Evolutionary conservation across 2,329 filamentous ascomycete species (phyloP).

Genomic region (Calonectria naviculata): DNA sequence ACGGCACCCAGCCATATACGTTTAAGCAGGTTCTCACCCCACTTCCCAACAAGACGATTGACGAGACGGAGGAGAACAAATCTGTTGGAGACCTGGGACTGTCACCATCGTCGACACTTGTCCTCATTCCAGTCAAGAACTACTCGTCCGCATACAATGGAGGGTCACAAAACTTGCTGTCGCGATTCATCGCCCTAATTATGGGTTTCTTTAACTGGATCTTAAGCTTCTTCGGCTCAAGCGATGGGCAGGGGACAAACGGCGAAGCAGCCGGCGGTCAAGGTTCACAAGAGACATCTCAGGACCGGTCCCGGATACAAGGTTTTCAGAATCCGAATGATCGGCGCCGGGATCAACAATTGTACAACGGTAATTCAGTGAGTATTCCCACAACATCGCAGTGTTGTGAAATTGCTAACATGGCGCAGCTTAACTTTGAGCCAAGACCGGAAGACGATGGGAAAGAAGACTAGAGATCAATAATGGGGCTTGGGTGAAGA

Average conservation of each 20-base stretch:
- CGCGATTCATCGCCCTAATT: constrained; percentile 44
- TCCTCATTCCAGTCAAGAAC: constrained; percentile 77
- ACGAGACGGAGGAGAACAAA: constrained; percentile 78
- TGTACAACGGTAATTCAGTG: constrained; percentile 94
- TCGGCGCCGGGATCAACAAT: constrained; percentile 70
- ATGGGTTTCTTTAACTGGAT: constrained; percentile 50
- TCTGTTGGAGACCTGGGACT: constrained; percentile 77
- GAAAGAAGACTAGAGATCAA: constrained; percentile 38
- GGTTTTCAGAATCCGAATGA: constrained; percentile 60
- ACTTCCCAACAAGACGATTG: constrained; percentile 78
- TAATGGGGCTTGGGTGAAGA: not conserved
- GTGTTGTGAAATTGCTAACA: constrained; percentile 38
- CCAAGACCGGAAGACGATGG: constrained; percentile 71
- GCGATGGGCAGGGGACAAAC: constrained; percentile 22
- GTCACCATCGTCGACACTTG: constrained; percentile 82
- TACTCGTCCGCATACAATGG: constrained; percentile 55
- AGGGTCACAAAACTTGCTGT: constrained; percentile 40
- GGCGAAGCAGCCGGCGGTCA: not conserved
- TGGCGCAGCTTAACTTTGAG: constrained; percentile 72
- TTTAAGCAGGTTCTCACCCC: constrained; percentile 89
- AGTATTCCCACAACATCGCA: constrained; percentile 42
- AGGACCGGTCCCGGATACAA: constrained; percentile 39
- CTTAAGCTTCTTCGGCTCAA: constrained; percentile 44
- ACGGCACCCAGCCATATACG: constrained; percentile 74
- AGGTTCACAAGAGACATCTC: constrained; percentile 26